Evolutionary conservation across 108 stramenopile species (phyloP).

Genomic region (Pseudonitzschia multiseries): DNA sequence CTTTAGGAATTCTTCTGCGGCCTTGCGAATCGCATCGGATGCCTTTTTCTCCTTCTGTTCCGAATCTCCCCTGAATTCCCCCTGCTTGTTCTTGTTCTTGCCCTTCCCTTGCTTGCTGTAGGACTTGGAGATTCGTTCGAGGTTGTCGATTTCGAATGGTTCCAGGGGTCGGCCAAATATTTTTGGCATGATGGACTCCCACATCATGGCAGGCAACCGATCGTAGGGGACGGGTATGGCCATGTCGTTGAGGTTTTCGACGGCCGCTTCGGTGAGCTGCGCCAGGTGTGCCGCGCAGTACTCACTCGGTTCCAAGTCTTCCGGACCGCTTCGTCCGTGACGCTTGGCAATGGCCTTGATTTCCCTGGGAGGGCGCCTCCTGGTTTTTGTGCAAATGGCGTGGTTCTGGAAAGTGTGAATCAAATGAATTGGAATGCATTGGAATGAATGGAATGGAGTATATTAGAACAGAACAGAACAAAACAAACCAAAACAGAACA

Average conservation of each 20-base stretch:
- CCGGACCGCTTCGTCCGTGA: slow-evolving; percentile 22
- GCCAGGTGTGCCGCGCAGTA: slow-evolving; percentile 87
- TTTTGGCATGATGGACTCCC: slow-evolving; percentile 43
- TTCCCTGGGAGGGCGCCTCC: slow-evolving; percentile 26
- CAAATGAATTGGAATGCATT: too few relatives aligned
- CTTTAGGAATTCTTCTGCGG: slow-evolving; percentile 57
- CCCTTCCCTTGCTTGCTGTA: slow-evolving; percentile 81
- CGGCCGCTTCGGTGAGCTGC: slow-evolving; percentile 71
- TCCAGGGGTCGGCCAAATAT: slow-evolving; percentile 58
- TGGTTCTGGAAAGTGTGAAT: slow-evolving; percentile 26
- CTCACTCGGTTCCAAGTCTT: slow-evolving; percentile 44
- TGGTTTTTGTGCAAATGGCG: slow-evolving; percentile 62
- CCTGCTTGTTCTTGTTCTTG: slow-evolving; percentile 14
- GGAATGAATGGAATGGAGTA: neutral
- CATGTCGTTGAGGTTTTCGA: slow-evolving; percentile 37
- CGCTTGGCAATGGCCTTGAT: slow-evolving; percentile 33
- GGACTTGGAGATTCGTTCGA: slow-evolving; percentile 47
- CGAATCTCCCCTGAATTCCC: slow-evolving; percentile 63
- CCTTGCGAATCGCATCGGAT: slow-evolving; percentile 46
- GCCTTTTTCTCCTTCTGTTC: slow-evolving; percentile 67
- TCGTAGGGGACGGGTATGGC: slow-evolving; percentile 70
- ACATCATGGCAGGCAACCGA: slow-evolving; percentile 48
- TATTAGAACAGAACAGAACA: neutral
- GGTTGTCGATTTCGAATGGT: slow-evolving; percentile 55
- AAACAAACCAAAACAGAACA: neutral